phyloP scores from a whole-genome alignment of 768 basidiomycete genomes.

The Pleurotus tuber-regium region DNA sequence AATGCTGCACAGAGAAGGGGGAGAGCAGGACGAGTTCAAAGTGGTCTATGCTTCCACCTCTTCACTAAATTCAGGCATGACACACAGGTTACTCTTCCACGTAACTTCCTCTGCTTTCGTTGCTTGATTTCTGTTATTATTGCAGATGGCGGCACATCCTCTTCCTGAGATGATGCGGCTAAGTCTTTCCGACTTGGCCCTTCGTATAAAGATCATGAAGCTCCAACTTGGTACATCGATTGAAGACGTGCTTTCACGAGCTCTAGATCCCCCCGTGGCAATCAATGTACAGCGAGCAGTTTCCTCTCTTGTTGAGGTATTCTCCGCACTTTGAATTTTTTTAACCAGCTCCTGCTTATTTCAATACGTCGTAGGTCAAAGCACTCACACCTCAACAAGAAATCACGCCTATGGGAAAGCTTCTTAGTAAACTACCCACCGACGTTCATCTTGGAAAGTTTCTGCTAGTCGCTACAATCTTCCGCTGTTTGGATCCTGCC shows the following conservation, averaged over 20 bases:
- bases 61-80: constrained; percentile 90
- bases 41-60: constrained; percentile 91
- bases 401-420: constrained; percentile 90
- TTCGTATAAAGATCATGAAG: constrained; percentile 93
- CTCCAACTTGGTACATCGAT: constrained; percentile 82
- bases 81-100: constrained; percentile 48
- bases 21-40: constrained; percentile 87
- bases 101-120: background rate
- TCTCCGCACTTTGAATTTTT: constrained; percentile 5
- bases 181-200: constrained; percentile 86
- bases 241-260: constrained; percentile 84
- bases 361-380: constrained; percentile 78
- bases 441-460: constrained; percentile 97
- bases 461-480: constrained; percentile 76
- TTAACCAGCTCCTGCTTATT: background rate
- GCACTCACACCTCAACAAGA: constrained; percentile 85
- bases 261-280: constrained; percentile 84
- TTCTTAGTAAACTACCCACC: constrained; percentile 89
- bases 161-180: constrained; percentile 95
- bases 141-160: constrained; percentile 83
- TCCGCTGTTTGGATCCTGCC: constrained; percentile 93
- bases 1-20: constrained; percentile 90
- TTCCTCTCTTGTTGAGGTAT: constrained; percentile 83
- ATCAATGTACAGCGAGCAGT: constrained; percentile 91
- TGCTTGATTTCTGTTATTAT: constrained; percentile 3